These are phyloP conservation scores for Scedosporium boydii DNA, from an alignment of 2,329 filamentous ascomycete species.

Conservation along the genomic window DNA sequence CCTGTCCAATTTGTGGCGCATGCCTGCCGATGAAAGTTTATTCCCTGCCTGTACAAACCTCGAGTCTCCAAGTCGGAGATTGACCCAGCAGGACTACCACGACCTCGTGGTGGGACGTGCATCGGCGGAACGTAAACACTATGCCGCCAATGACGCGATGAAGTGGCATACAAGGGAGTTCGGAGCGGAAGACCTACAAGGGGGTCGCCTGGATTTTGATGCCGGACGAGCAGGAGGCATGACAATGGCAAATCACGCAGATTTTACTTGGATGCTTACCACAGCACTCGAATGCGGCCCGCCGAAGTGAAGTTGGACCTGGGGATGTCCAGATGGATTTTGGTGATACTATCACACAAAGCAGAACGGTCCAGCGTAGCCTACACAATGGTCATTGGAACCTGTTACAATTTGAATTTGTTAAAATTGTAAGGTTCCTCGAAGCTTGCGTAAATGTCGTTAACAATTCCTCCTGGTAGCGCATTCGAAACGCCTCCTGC, in stretches of 20 bases:
- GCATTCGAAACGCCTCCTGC: too few relatives aligned
- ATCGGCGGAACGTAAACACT: background rate
- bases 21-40: background rate
- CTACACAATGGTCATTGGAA: background rate
- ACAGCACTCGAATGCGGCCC: background rate
- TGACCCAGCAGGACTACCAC: background rate
- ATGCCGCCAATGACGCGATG: background rate
- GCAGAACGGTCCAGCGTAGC: background rate
- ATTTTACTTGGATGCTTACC: background rate
- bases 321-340: background rate
- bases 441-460: too few relatives aligned
- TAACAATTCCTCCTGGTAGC: too few relatives aligned
- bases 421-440: too few relatives aligned
- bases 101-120: background rate
- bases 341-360: background rate
- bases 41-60: background rate
- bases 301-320: background rate
- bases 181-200: background rate
- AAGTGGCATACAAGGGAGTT: background rate
- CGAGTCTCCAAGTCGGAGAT: background rate
- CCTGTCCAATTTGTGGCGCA: constrained; percentile 20
- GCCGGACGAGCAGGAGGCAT: background rate
- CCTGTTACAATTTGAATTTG: too few relatives aligned
- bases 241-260: background rate
- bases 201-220: background rate